Conservation (phyloP, 2,329 filamentous ascomycete species). For the Nemania diffusa region DNA sequence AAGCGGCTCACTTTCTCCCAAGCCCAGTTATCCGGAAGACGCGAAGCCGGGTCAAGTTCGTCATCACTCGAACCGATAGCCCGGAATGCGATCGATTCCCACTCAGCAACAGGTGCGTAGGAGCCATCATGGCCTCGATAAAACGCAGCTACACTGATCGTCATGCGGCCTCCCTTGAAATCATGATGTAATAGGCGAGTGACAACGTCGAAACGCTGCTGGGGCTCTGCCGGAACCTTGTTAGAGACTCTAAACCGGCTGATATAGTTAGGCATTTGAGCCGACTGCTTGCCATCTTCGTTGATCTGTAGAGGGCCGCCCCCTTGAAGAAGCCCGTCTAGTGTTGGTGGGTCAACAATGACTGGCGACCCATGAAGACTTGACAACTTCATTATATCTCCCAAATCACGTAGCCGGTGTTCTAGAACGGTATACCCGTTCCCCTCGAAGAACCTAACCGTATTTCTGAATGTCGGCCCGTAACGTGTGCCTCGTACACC, state of each 20-base stretch:
- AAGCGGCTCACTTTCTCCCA: conserved; percentile 36
- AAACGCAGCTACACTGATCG: conserved; percentile 45
- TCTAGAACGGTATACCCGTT: conserved; percentile 40
- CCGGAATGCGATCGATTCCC: conserved; percentile 38
- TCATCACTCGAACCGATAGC: conserved; percentile 19
- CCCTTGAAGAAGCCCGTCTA: conserved; percentile 47
- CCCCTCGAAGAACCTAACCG: conserved; percentile 39
- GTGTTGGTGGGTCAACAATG: conserved; percentile 45
- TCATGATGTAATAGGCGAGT: conserved; percentile 43
- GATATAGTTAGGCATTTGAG: conserved; percentile 48
- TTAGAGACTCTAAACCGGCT: conserved; percentile 48
- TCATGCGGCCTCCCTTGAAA: conserved; percentile 41
- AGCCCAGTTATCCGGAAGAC: conserved; percentile 40
- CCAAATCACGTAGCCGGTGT: conserved; percentile 40
- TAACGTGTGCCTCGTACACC: conserved; percentile 39
- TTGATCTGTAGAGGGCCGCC: conserved; percentile 38
- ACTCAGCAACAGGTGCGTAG: conserved; percentile 40
- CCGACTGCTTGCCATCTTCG: conserved; percentile 40
- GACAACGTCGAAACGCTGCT: conserved; percentile 41
- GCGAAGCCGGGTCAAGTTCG: conserved; percentile 32
- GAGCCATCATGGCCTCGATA: conserved; percentile 21
- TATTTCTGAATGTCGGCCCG: conserved; percentile 44
- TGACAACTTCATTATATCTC: neutral
- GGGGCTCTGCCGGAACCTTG: conserved; percentile 37
- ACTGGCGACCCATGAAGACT: conserved; percentile 40